Evolutionary conservation across 1,284 basidiomycete genomes (phyloP), one percentile per base, ranked within the genome.

Genomic region (Rhodotorula sp.): DNA sequence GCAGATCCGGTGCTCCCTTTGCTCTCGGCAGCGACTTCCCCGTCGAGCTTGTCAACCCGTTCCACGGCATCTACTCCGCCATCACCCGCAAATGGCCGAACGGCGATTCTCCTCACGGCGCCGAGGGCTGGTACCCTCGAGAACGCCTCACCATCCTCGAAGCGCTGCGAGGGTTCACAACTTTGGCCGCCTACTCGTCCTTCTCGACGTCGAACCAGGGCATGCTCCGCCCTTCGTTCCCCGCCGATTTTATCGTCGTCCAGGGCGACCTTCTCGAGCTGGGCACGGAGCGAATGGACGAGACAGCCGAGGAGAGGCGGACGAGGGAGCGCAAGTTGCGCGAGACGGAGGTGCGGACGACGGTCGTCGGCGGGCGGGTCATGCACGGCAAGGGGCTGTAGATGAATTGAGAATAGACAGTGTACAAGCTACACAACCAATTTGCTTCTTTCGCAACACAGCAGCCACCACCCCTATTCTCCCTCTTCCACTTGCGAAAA

Each of bases 1-100:
- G 32, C 53, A 72, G 64, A 1, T 59, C 62, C 3, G 83, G 82
- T 4, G 82, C 82, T 0, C 78, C 88, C 19, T 84, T 94, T 4
- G 88, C 90, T 0, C 83, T 95, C 0, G 93, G 94, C 17, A 92
- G 91, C 4, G 94, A 96, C 80, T 95, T 95, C 80, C 93, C 93
- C 1, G 88, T 97, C 2, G 92, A 94, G 80, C 84, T 85, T 24
- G 88, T 91, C 63, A 89, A 90, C 74, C 90, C 90, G 1, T 81
- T 91, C 19, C 80, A 60, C 5, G 91, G 91, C 2, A 93, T 95
- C 80, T 93, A 94, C 77, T 91, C 93, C 4, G 90, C 92, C 0
- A 86, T 93, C 5, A 85, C 91, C 0, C 85, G 94, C 20, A 82
- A 91, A 3, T 85, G 86, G 36, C 81, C 84, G 1, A 81, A 86